Evolutionary conservation across 768 basidiomycete genomes (phyloP).

Genomic region (Strobilomyces echinocephalus): DNA sequence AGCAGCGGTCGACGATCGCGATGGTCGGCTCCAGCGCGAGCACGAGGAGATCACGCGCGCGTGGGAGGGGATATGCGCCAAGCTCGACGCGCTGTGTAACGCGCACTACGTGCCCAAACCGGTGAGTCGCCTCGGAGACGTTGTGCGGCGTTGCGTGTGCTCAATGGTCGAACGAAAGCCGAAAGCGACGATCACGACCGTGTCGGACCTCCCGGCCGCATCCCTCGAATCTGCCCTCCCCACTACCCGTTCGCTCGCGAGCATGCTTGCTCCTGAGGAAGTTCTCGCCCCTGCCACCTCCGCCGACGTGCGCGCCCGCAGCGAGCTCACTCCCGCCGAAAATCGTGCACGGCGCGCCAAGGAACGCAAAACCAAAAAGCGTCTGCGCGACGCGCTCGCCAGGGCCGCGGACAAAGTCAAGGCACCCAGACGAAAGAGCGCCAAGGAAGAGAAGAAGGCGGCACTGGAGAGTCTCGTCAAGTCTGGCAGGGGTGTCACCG

Average conservation of each 20-base stretch:
- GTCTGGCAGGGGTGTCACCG: constrained; percentile 79
- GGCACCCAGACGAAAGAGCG: constrained; percentile 37
- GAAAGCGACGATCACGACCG: constrained; percentile 78
- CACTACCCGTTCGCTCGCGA: constrained; percentile 65
- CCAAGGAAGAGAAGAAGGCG: constrained; percentile 80
- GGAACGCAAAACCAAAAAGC: constrained; percentile 67
- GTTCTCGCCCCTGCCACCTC: constrained; percentile 57
- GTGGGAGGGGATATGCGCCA: constrained; percentile 83
- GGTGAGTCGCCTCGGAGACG: constrained; percentile 41
- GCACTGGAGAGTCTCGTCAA: constrained; percentile 82
- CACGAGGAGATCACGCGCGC: constrained; percentile 79
- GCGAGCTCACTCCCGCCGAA: constrained; percentile 81
- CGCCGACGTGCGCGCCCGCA: constrained; percentile 54
- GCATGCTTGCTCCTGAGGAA: constrained; percentile 92
- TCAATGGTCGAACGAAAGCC: constrained; percentile 49
- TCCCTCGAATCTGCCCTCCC: constrained; percentile 89
- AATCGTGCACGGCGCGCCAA: constrained; percentile 69
- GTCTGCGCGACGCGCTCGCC: constrained; percentile 58
- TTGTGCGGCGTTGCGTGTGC: neutral
- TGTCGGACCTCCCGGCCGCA: constrained; percentile 77
- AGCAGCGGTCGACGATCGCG: constrained; percentile 65
- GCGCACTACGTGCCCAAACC: constrained; percentile 93
- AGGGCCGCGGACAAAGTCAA: constrained; percentile 58
- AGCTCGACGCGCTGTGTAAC: constrained; percentile 91
- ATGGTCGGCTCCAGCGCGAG: constrained; percentile 83